phyloP scores from a whole-genome alignment of 2,329 filamentous ascomycete genomes.

The Dothiorella sarmentorum region DNA sequence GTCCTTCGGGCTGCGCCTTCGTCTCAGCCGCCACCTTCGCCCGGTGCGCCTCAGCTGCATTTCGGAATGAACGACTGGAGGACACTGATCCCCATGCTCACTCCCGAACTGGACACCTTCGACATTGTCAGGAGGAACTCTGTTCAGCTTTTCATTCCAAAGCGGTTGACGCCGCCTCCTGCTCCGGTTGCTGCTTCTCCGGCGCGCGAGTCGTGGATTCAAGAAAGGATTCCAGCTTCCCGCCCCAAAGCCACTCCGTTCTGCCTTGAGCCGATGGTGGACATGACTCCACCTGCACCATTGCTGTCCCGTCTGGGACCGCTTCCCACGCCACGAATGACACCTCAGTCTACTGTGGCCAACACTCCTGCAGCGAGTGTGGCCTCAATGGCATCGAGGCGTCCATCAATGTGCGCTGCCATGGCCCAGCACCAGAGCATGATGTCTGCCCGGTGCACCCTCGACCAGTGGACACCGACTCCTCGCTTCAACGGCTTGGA shows the following conservation, averaged over 20 bases:
- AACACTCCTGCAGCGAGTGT: conserved; percentile 61
- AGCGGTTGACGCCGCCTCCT: conserved; percentile 26
- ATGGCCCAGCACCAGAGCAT: conserved; percentile 57
- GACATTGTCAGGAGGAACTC: conserved; percentile 27
- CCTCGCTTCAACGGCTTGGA: conserved; percentile 40
- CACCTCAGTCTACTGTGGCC: conserved; percentile 52
- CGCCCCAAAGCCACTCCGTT: conserved; percentile 42
- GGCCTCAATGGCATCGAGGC: conserved; percentile 45
- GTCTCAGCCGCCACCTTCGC: conserved; percentile 38
- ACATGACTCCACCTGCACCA: conserved; percentile 52
- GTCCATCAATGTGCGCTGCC: conserved; percentile 57
- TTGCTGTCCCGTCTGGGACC: conserved; percentile 53
- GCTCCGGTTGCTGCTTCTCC: conserved; percentile 26
- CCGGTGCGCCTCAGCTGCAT: conserved; percentile 27
- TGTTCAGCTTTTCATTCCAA: conserved; percentile 19
- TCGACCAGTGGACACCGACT: conserved; percentile 48
- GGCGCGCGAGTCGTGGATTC: conserved; percentile 19
- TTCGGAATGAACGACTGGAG: conserved; percentile 42
- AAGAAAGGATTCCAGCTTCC: conserved; percentile 44
- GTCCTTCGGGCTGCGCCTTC: conserved; percentile 57
- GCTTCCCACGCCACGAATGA: conserved; percentile 61
- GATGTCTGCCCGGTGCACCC: conserved; percentile 53
- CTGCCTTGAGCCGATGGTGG: conserved; percentile 50
- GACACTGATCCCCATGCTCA: conserved; percentile 53
- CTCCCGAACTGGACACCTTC: conserved; percentile 54